These are phyloP conservation scores for Aspergillus sp. DNA, from an alignment of 2,329 filamentous ascomycete genomes.

Conservation along the genomic window DNA sequence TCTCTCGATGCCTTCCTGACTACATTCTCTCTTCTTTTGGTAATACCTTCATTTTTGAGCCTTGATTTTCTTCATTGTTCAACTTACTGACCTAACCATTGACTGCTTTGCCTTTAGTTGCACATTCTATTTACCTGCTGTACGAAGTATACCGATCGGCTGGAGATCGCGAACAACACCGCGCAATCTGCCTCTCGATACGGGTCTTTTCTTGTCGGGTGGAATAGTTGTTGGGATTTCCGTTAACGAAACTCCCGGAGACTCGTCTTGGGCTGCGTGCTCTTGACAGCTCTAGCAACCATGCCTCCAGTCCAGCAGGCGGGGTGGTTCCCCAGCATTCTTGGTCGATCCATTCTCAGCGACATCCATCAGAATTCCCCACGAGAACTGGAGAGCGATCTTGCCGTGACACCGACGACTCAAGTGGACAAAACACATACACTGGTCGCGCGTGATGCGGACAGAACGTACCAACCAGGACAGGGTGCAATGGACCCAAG, in stretches of 20 bases:
- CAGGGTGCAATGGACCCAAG: constrained; percentile 41
- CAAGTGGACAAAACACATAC: constrained; percentile 27
- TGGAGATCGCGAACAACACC: neutral
- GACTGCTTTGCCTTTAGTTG: neutral
- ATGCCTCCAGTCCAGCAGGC: constrained; percentile 33
- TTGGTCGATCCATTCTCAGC: constrained; percentile 16
- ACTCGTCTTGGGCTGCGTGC: constrained; percentile 36
- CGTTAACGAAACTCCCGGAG: constrained; percentile 13
- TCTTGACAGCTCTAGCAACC: constrained; percentile 30
- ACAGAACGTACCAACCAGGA: constrained; percentile 28
- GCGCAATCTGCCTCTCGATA: neutral
- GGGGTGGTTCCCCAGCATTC: constrained; percentile 25
- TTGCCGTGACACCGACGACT: constrained; percentile 7
- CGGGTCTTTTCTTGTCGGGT: neutral
- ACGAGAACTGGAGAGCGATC: neutral
- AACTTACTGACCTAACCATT: constrained; percentile 13
- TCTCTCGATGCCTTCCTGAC: constrained; percentile 12
- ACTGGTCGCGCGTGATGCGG: constrained; percentile 28
- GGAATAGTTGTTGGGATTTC: neutral
- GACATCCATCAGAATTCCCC: constrained; percentile 11
- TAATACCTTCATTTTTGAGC: neutral
- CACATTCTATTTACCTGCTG: neutral
- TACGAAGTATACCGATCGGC: neutral
- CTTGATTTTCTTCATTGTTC: neutral
- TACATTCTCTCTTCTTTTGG: neutral